Conservation (phyloP, 1,139 yeast genomes). For the Suhomyces anneliseae region DNA sequence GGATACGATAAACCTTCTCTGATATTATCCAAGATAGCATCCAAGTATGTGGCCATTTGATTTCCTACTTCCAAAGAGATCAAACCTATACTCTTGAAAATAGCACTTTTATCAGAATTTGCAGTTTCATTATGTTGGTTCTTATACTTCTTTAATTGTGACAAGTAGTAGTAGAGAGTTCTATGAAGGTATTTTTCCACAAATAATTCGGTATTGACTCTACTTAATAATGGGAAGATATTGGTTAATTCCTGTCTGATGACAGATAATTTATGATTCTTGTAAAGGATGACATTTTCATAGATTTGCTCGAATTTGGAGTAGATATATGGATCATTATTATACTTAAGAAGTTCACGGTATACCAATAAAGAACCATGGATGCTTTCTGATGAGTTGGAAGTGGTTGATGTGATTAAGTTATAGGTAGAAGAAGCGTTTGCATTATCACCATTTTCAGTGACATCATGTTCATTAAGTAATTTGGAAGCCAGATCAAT, state of each 20-base stretch:
- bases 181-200: slow-evolving; percentile 80
- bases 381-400: slow-evolving; percentile 60
- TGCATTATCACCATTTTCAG: slow-evolving; percentile 8
- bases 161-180: slow-evolving; percentile 73
- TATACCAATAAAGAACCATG: slow-evolving; percentile 87
- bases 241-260: slow-evolving; percentile 82
- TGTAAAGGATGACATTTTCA: slow-evolving; percentile 71
- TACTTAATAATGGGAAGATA: slow-evolving; percentile 79
- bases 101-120: slow-evolving; percentile 67
- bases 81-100: slow-evolving; percentile 81
- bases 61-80: slow-evolving; percentile 83
- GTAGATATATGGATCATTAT: slow-evolving; percentile 51
- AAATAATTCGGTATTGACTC: slow-evolving; percentile 74
- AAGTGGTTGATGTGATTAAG: slow-evolving; percentile 25
- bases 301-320: slow-evolving; percentile 72
- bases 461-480: slow-evolving; percentile 27
- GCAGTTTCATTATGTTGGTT: slow-evolving; percentile 42
- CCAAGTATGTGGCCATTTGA: slow-evolving; percentile 84
- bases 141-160: slow-evolving; percentile 72
- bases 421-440: slow-evolving; percentile 22
- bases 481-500: slow-evolving; percentile 57
- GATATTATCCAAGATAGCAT: slow-evolving; percentile 79
- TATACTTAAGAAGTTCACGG: slow-evolving; percentile 71
- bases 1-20: slow-evolving; percentile 71
- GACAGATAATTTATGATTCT: slow-evolving; percentile 72